These are phyloP conservation scores for Trichosanthes cucumerina DNA, from an alignment of 306 rosid species.

Conservation along the genomic window DNA sequence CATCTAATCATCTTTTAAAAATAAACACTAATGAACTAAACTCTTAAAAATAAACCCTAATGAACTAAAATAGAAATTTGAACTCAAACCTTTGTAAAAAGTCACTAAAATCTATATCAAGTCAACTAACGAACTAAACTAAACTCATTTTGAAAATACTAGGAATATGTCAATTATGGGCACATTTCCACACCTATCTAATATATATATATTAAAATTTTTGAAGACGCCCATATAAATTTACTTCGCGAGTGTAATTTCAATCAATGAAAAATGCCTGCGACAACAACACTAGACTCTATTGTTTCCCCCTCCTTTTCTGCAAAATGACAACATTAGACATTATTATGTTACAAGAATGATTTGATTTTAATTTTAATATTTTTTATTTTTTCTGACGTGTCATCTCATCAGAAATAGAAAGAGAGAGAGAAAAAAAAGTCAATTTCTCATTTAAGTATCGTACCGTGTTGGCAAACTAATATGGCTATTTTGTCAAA, in stretches of 20 bases:
- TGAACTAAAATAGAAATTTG: too few relatives aligned
- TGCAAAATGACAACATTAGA: background rate
- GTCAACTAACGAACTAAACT: background rate
- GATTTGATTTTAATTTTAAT: background rate
- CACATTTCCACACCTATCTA: background rate
- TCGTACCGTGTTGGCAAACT: constrained; percentile 5
- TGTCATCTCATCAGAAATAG: background rate
- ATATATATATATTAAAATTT: too few relatives aligned
- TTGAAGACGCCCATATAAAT: too few relatives aligned
- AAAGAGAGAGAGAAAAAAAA: background rate
- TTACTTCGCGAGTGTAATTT: too few relatives aligned
- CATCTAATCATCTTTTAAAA: too few relatives aligned
- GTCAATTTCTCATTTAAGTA: background rate
- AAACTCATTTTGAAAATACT: too few relatives aligned
- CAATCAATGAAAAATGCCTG: too few relatives aligned
- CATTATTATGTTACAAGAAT: background rate
- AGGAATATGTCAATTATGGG: background rate
- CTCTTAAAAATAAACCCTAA: too few relatives aligned
- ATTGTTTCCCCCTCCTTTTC: background rate
- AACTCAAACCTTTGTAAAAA: too few relatives aligned
- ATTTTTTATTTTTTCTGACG: background rate
- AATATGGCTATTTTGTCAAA: background rate
- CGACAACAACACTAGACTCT: too few relatives aligned
- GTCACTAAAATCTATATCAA: too few relatives aligned
- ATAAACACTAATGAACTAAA: too few relatives aligned